Evolutionary conservation across 352 stramenopile species (phyloP).

Genomic region (Aphanomyces invadans): DNA sequence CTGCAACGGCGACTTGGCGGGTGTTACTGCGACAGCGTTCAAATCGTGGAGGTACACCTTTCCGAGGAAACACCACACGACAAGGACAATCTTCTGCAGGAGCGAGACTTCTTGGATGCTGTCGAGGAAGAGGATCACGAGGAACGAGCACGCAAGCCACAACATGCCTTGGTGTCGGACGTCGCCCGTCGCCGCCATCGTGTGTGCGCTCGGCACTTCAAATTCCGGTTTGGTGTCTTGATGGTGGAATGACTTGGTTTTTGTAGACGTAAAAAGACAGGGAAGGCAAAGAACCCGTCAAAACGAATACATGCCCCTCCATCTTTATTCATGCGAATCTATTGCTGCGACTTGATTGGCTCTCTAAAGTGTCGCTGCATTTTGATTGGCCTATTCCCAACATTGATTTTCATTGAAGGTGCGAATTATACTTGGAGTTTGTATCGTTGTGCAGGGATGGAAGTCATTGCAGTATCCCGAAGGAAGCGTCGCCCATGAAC

Average conservation of each 20-base stretch:
- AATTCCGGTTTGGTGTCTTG: conserved; percentile 1
- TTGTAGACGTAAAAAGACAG: conserved; percentile 6
- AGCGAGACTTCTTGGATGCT: conserved; percentile 21
- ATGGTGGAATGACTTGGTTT: neutral
- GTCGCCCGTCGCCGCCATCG: neutral
- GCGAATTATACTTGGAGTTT: no score
- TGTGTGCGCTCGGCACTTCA: neutral
- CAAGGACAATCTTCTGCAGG: conserved; percentile 23
- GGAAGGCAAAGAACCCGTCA: neutral
- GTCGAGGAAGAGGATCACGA: conserved; percentile 25
- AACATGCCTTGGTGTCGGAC: conserved; percentile 19
- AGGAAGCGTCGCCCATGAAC: no score
- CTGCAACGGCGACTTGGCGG: conserved; percentile 10
- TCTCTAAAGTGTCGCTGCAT: neutral
- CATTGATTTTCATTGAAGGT: no score
- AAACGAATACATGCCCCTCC: neutral
- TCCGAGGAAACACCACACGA: conserved; percentile 23
- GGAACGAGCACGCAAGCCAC: conserved; percentile 22
- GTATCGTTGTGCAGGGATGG: no score
- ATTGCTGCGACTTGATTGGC: neutral
- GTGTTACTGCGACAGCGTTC: conserved; percentile 9
- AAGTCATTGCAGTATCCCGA: no score
- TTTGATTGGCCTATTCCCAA: conserved; percentile 11
- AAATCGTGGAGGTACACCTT: conserved; percentile 24
- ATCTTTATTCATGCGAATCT: conserved; percentile 8